These are phyloP conservation scores for Chlorella variabilis DNA, from an alignment of 163 green algal species.

Conservation along the genomic window DNA sequence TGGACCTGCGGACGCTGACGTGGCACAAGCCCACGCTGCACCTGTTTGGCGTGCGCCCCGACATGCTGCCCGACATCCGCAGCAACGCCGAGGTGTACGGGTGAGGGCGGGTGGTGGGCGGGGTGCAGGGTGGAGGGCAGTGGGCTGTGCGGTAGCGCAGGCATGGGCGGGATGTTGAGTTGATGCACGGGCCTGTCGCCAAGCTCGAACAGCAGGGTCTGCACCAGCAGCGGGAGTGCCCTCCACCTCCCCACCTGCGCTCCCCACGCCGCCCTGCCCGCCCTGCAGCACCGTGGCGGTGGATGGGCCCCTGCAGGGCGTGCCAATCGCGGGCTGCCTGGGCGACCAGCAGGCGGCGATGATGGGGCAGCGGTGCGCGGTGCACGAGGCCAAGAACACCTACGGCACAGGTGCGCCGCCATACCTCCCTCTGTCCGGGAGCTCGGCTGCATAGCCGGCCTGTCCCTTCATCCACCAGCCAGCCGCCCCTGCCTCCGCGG, in stretches of 20 bases:
- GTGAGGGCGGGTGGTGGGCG: neutral
- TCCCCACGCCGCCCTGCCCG: neutral
- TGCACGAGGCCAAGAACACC: conserved; percentile 94
- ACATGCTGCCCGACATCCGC: conserved; percentile 76
- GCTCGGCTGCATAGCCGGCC: too few relatives aligned
- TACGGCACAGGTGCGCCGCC: conserved; percentile 84
- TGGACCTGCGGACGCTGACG: conserved; percentile 81
- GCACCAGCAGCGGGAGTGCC: too few relatives aligned
- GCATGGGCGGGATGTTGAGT: too few relatives aligned
- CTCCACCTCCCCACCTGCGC: neutral
- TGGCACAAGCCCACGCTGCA: conserved; percentile 79
- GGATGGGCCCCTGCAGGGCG: conserved; percentile 52
- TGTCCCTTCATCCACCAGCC: too few relatives aligned
- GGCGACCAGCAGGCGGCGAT: conserved; percentile 96
- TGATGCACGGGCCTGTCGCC: too few relatives aligned
- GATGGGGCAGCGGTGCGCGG: conserved; percentile 86
- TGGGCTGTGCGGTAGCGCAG: too few relatives aligned
- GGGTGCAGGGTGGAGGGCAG: conserved; percentile 34
- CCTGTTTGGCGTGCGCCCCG: conserved; percentile 64
- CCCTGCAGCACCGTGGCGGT: conserved; percentile 16
- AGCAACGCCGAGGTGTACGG: conserved; percentile 85
- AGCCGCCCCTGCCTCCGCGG: too few relatives aligned
- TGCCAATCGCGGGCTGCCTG: conserved; percentile 91
- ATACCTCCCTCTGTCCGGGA: too few relatives aligned
- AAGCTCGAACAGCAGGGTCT: too few relatives aligned